Conservation (phyloP, 495 filamentous ascomycete genomes). For the Ramalina peruviana region DNA sequence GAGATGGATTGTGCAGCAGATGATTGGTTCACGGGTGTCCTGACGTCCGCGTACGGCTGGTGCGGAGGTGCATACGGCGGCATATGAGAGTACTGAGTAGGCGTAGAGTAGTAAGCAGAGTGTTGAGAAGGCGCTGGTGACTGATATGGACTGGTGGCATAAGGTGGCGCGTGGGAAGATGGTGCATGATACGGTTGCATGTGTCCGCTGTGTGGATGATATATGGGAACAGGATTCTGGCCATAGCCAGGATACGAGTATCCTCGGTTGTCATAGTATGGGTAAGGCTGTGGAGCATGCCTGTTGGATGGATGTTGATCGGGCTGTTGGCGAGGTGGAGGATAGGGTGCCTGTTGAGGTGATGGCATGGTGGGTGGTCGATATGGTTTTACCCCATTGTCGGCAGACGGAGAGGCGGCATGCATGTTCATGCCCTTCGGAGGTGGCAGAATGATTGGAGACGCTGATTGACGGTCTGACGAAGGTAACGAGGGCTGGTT, state of each 20-base stretch:
- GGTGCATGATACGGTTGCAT: conserved; percentile 9
- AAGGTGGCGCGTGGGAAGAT: not conserved
- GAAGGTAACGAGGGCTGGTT: conserved; percentile 6
- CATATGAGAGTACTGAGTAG: conserved; percentile 11
- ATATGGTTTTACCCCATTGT: conserved; percentile 11
- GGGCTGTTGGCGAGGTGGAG: conserved; percentile 8
- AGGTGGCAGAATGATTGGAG: conserved; percentile 16
- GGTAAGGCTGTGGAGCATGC: not conserved
- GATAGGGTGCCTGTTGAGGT: conserved; percentile 10
- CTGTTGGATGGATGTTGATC: conserved; percentile 6
- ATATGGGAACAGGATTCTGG: conserved; percentile 4
- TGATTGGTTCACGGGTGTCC: conserved; percentile 13
- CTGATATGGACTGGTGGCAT: conserved; percentile 5
- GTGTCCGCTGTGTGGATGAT: conserved; percentile 5
- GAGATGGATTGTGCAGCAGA: conserved; percentile 21
- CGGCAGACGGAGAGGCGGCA: conserved; percentile 13
- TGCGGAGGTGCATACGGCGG: conserved; percentile 13
- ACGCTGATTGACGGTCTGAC: conserved; percentile 13
- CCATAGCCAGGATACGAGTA: conserved; percentile 14
- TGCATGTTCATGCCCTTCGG: conserved; percentile 14
- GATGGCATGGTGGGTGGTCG: conserved; percentile 12
- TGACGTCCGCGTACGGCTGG: conserved; percentile 7
- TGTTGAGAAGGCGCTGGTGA: conserved; percentile 7
- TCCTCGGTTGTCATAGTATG: conserved; percentile 8
- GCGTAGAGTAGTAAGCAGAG: conserved; percentile 5